Base-by-base conservation (phyloP, 192 early-diverging fungal species). In the Thamnidium elegans region DNA sequence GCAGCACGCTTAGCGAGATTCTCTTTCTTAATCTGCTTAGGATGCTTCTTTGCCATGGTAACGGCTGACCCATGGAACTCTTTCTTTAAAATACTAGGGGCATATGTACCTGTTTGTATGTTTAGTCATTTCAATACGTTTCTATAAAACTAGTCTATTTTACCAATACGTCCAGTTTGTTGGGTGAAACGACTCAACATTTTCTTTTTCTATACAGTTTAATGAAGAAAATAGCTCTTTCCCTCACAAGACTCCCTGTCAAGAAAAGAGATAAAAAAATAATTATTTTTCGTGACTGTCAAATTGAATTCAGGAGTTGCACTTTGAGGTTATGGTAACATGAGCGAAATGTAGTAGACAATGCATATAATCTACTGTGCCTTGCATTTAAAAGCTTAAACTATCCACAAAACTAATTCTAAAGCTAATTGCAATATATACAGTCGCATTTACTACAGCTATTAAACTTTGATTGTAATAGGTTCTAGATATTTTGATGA, bases 11-110 rank as follows among this genome's bases (percentile, higher is more conserved):
- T 76, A 7, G 70, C 70, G 19, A 76, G 50, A 52, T 76, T 76
- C n/a, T 76, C 69, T 47, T 76, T 76, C 45, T 68, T 76, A 45
- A 76, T 61, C 50, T 76, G 74, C 20, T 76, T 76, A 13, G 74
- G 74, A 36, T 76, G 74, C 58, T 67, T 71, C 46, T 71, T 76
- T 14, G 69, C 74, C 26, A 42, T 55, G 7, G 44, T 53, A 7
- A 52, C 23, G 10, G 66, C 62, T 15, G 69, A 71, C 7, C 48
- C 64, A 50, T 76, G 74, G 66, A 76, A 76, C 1, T 58, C 62
- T 17, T 50, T 23, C n/a, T 47, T 55, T 7, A 64, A 34, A 30
- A 70, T 7, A 62, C 26, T 31, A 20, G 53, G 23, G 36, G 43
- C 46, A 52, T 15, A 32, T 9, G 36, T 7, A 17, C 42, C 63